These are phyloP conservation scores for Pythium rhizo-oryzae DNA, from an alignment of 352 stramenopile species.

Conservation along the genomic window DNA sequence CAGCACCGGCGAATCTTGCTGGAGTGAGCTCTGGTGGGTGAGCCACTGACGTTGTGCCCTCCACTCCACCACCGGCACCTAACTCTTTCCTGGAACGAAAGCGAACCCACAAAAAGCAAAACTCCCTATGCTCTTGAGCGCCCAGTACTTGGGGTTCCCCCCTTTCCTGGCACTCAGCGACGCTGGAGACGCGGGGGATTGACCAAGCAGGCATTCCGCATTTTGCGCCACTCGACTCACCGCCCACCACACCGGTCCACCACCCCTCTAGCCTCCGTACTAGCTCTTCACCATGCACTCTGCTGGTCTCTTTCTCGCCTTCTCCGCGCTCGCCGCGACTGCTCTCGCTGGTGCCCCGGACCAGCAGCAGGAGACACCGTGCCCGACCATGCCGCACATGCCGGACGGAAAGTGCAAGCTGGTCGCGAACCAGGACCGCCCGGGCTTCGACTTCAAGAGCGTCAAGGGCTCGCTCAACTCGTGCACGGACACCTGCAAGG, in stretches of 20 bases:
- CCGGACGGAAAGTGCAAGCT: neutral
- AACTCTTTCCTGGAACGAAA: no score
- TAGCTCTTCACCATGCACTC: neutral
- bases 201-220: neutral
- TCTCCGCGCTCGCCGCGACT: neutral
- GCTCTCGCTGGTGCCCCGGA: neutral
- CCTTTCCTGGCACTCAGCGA: no score
- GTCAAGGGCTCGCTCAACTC: conserved; percentile 1
- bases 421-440: neutral
- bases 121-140: no score
- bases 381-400: neutral
- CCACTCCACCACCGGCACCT: no score
- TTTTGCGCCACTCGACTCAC: neutral
- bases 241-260: neutral
- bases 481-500: neutral
- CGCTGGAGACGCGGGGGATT: no score
- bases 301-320: conserved; percentile 2
- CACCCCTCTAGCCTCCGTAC: neutral
- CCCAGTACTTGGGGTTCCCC: no score
- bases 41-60: no score
- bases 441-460: neutral
- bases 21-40: no score
- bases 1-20: no score
- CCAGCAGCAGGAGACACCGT: neutral
- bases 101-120: no score